These are phyloP conservation scores for Onygenales sp. DNA, from an alignment of 2,329 filamentous ascomycete genomes.

Conservation along the genomic window DNA sequence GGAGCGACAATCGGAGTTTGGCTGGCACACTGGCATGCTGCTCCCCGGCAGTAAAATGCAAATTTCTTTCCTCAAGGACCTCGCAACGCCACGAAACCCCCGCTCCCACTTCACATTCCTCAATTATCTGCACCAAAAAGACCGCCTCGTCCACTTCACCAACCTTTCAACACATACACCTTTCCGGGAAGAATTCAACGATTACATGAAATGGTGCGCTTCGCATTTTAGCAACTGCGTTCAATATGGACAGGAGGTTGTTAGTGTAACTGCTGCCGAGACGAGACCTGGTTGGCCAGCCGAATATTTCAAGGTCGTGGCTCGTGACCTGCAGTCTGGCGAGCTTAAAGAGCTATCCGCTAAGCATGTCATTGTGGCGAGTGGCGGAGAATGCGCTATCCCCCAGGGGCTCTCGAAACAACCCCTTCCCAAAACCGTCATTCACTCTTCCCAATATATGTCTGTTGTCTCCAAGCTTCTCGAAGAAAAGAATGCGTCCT, in stretches of 20 bases:
- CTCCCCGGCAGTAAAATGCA: conserved; percentile 92
- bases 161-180: conserved; percentile 86
- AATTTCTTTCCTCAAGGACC: conserved; percentile 93
- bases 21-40: conserved; percentile 94
- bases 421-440: conserved; percentile 59
- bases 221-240: conserved; percentile 65
- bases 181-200: conserved; percentile 79
- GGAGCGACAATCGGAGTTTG: conserved; percentile 73
- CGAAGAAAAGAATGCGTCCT: conserved; percentile 34
- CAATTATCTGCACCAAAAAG: conserved; percentile 79
- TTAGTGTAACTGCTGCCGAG: conserved; percentile 56
- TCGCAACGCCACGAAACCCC: conserved; percentile 81
- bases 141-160: conserved; percentile 78
- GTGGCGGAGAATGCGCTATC: conserved; percentile 60
- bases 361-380: conserved; percentile 52
- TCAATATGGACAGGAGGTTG: conserved; percentile 67
- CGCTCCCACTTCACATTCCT: conserved; percentile 83
- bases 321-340: conserved; percentile 47
- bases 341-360: conserved; percentile 30
- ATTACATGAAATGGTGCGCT: conserved; percentile 91
- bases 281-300: conserved; percentile 36
- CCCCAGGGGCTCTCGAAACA: conserved; percentile 48
- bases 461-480: conserved; percentile 28
- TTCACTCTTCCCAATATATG: conserved; percentile 84
- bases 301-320: conserved; percentile 58